phyloP scores from a whole-genome alignment of 768 basidiomycete genomes.

The Nidula microcarpa region DNA sequence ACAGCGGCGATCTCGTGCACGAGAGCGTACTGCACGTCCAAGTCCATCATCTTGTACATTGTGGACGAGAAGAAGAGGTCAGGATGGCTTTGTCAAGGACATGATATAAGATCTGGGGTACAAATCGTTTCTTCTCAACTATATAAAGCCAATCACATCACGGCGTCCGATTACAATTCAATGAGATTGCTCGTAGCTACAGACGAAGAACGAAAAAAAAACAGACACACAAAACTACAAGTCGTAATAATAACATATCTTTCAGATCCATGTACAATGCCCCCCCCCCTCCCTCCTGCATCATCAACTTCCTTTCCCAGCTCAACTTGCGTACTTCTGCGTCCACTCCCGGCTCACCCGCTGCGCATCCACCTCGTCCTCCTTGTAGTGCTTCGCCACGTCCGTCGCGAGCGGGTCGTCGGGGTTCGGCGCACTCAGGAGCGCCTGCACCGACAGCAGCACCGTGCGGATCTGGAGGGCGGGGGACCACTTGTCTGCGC shows the following conservation, averaged over 20 bases:
- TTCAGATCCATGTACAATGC: constrained; percentile 10
- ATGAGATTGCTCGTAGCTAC: too few species aligned
- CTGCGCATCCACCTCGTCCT: constrained; percentile 92
- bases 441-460: constrained; percentile 93
- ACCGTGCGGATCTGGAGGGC: constrained; percentile 98
- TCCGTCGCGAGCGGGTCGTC: constrained; percentile 94
- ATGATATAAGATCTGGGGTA: too few species aligned
- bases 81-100: too few species aligned
- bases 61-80: too few species aligned
- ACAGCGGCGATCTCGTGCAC: constrained; percentile 3
- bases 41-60: too few species aligned
- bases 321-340: constrained; percentile 65
- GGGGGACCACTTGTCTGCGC: constrained; percentile 96
- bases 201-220: too few species aligned
- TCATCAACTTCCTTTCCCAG: constrained; percentile 26
- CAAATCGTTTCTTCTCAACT: too few species aligned
- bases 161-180: too few species aligned
- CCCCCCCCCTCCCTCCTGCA: constrained; percentile 18
- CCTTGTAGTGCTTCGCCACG: constrained; percentile 98
- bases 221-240: too few species aligned
- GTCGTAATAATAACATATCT: too few species aligned
- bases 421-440: constrained; percentile 94
- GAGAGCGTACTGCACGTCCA: too few species aligned
- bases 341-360: constrained; percentile 96
- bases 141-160: too few species aligned